Evolutionary conservation across 805 yeast genomes (phyloP), one percentile per base, ranked within the genome.

Genomic region (Nematodospora valgi): DNA sequence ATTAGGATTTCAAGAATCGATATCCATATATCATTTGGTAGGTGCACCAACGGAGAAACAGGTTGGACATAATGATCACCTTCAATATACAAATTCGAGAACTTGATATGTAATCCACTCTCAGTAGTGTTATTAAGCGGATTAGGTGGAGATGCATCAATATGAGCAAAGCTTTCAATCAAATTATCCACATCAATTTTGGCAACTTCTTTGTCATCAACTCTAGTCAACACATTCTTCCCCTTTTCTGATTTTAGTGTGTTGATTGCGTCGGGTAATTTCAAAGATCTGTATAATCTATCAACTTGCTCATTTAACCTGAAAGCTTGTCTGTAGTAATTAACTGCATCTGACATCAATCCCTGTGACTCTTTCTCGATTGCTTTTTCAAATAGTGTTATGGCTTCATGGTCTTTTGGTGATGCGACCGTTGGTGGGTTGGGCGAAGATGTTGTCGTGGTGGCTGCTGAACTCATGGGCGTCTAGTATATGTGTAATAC

Each of bases 271-370:
- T 63, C 68, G 2, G 73, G 74, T 5, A 72, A 67, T 10, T 76
- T 58, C 32, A 70, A 68, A 43, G 74, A 70, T 33, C 95, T 67
- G 54, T 86, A 86, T 15, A 75, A 56, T 31, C 72, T 60, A 51
- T 88, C 96, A 4, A 88, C 88, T 37, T 70, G 70, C 5, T 58
- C 64, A 43, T 72, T 61, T 37, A 78, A 56, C 47, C 72, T 78
- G 54, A 80, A 73, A 2, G 96, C 95, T 43, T 71, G 68, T 42
- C 94, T 65, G 57, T 88, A 88, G 44, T 62, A 72, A 32, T 66
- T 74, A 18, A 86, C 78, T 1, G 96, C 96, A 49, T 87, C 95
- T n/a, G 85, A 72, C 76, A 87, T 70, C 41, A 77, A 65, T 0
- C 96, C 96, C 32, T 68, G 73, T 22, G 72, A 63, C 57, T 88